A percentile compares a stretch with the other conserved stretches of the same genome.
These are phyloP conservation scores for Panaeolus papilionaceus DNA, from an alignment of 768 basidiomycete genomes.

Conservation along the genomic window DNA sequence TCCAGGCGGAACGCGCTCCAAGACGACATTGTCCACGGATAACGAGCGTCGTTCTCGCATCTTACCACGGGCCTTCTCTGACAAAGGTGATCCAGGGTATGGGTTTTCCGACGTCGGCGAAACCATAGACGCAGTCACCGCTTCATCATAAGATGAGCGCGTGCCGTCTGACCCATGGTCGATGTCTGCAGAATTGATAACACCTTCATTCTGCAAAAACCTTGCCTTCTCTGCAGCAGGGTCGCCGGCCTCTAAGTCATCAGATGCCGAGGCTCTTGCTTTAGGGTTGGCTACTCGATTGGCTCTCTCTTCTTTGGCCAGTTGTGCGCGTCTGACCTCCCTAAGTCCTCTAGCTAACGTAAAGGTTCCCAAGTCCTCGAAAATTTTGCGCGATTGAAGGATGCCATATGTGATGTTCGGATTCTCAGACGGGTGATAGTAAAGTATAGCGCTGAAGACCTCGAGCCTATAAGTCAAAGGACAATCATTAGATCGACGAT, in stretches of 20 bases:
- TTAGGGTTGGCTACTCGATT: constrained; percentile 47
- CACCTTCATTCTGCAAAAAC: constrained; percentile 62
- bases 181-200: constrained; percentile 29
- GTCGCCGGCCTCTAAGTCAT: constrained; percentile 40
- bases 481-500: neutral
- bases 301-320: constrained; percentile 73
- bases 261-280: constrained; percentile 39
- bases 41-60: constrained; percentile 76
- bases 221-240: constrained; percentile 71
- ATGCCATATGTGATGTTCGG: constrained; percentile 89
- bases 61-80: constrained; percentile 94
- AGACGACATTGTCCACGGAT: constrained; percentile 54
- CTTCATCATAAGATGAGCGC: constrained; percentile 35
- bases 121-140: constrained; percentile 44
- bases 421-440: constrained; percentile 81
- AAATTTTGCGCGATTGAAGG: constrained; percentile 80
- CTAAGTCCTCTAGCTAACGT: constrained; percentile 85
- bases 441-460: constrained; percentile 86
- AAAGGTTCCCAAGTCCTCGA: constrained; percentile 92
- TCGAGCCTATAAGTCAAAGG: constrained; percentile 66
- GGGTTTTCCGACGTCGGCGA: constrained; percentile 51
- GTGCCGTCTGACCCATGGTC: constrained; percentile 26
- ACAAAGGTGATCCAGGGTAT: constrained; percentile 43
- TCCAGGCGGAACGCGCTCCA: constrained; percentile 72
- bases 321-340: constrained; percentile 79